Conservation (phyloP, 2,329 filamentous ascomycete genomes). For the Cladosporium colombiae region DNA sequence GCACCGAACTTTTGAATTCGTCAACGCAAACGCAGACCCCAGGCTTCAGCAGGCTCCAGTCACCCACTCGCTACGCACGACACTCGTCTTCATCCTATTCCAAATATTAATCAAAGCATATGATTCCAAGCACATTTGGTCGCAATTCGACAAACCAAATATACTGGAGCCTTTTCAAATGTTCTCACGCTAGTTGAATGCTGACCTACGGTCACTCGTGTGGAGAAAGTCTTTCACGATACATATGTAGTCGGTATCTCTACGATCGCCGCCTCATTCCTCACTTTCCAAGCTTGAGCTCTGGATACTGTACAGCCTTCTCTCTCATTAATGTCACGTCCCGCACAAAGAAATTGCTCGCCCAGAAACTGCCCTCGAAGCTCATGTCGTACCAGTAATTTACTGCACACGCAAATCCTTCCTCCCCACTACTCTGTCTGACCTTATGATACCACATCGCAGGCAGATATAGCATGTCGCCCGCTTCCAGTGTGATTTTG, state of each 20-base stretch:
- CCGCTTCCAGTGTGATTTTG: constrained; percentile 67
- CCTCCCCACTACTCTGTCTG: constrained; percentile 65
- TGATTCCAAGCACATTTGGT: background rate
- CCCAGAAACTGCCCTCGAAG: constrained; percentile 69
- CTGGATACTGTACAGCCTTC: constrained; percentile 29
- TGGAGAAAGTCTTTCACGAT: background rate
- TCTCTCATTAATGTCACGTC: constrained; percentile 28
- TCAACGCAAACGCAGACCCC: background rate
- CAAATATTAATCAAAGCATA: background rate
- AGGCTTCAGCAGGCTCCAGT: background rate
- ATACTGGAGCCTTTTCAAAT: background rate
- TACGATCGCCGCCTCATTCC: background rate
- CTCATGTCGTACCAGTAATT: constrained; percentile 91
- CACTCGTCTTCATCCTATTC: background rate
- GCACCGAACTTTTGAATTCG: constrained; percentile 2
- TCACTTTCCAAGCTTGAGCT: constrained; percentile 17
- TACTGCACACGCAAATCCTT: constrained; percentile 74
- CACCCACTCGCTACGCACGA: background rate
- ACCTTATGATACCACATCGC: constrained; percentile 88
- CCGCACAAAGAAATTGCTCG: constrained; percentile 55
- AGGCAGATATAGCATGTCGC: constrained; percentile 81
- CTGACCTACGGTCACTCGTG: background rate
- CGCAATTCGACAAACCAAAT: background rate
- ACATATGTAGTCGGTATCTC: background rate
- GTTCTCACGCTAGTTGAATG: background rate